phyloP scores from a whole-genome alignment of 257 asterid species.

The Jacaranda copaia region DNA sequence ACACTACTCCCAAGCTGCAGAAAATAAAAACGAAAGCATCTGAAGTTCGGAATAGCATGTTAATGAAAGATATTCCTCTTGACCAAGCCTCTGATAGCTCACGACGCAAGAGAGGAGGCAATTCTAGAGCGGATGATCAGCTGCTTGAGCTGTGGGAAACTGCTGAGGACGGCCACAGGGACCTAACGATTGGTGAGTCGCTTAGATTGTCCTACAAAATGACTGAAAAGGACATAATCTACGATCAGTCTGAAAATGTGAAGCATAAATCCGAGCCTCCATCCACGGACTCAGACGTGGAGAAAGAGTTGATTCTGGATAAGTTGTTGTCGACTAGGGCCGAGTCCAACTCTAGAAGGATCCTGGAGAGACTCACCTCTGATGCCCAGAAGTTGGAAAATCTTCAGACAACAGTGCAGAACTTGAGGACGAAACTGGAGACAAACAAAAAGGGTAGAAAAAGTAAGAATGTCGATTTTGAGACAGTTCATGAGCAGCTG shows the following conservation, averaged over 20 bases:
- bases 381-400: constrained; percentile 68
- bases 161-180: constrained; percentile 49
- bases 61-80: constrained; percentile 82
- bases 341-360: constrained; percentile 51
- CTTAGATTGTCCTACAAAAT: constrained; percentile 46
- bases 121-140: constrained; percentile 61
- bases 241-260: constrained; percentile 46
- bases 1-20: constrained; percentile 57
- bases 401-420: constrained; percentile 64
- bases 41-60: constrained; percentile 53
- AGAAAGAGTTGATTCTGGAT: constrained; percentile 72
- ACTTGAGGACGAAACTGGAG: constrained; percentile 64
- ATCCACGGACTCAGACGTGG: constrained; percentile 64
- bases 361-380: constrained; percentile 69
- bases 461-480: constrained; percentile 63
- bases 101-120: constrained; percentile 52
- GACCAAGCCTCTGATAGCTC: constrained; percentile 69
- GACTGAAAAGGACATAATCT: constrained; percentile 55
- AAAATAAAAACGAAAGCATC: constrained; percentile 60
- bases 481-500: constrained; percentile 80
- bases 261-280: constrained; percentile 59
- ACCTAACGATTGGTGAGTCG: constrained; percentile 54
- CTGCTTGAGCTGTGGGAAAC: constrained; percentile 92
- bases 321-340: constrained; percentile 52
- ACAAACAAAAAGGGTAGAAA: constrained; percentile 53